Evolutionary conservation across 768 basidiomycete species (phyloP).

Genomic region (Pulveroboletus sp.): DNA sequence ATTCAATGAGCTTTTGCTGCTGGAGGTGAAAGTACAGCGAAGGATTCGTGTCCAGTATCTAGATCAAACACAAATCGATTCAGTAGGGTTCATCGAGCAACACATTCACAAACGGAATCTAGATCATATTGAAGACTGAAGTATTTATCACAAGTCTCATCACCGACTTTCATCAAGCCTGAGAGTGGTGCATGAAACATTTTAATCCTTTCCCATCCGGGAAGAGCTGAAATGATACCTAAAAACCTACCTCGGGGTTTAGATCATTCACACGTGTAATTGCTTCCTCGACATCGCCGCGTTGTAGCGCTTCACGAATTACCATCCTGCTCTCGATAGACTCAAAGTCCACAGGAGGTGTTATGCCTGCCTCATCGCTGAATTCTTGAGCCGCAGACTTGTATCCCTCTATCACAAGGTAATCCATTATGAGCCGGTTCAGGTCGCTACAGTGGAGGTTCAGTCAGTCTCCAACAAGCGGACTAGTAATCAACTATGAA

Average conservation of each 20-base stretch:
- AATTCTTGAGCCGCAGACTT: constrained; percentile 95
- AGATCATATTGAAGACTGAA: constrained; percentile 97
- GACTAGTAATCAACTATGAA: constrained; percentile 22
- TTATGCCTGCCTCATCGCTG: constrained; percentile 77
- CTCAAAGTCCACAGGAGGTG: constrained; percentile 78
- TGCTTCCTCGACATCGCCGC: constrained; percentile 92
- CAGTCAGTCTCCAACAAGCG: constrained; percentile 17
- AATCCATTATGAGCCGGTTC: constrained; percentile 93
- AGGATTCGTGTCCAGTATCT: constrained; percentile 97
- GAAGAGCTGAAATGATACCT: constrained; percentile 1
- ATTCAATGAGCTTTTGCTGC: constrained; percentile 93
- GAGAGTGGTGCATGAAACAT: constrained; percentile 98
- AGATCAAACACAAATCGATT: constrained; percentile 21
- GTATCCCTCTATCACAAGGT: constrained; percentile 96
- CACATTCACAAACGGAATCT: constrained; percentile 2
- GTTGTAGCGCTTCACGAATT: constrained; percentile 89
- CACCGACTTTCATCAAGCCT: constrained; percentile 73
- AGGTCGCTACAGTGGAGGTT: constrained; percentile 62
- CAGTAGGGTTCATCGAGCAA: constrained; percentile 9
- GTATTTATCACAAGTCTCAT: constrained; percentile 77
- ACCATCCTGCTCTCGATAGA: constrained; percentile 92
- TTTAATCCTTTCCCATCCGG: constrained; percentile 68
- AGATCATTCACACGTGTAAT: constrained; percentile 94
- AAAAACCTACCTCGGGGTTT: constrained; percentile 84
- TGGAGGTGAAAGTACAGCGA: constrained; percentile 92